Base-by-base conservation (phyloP, 2,329 filamentous ascomycete species). In the Berkeleyomyces rouxiae region DNA sequence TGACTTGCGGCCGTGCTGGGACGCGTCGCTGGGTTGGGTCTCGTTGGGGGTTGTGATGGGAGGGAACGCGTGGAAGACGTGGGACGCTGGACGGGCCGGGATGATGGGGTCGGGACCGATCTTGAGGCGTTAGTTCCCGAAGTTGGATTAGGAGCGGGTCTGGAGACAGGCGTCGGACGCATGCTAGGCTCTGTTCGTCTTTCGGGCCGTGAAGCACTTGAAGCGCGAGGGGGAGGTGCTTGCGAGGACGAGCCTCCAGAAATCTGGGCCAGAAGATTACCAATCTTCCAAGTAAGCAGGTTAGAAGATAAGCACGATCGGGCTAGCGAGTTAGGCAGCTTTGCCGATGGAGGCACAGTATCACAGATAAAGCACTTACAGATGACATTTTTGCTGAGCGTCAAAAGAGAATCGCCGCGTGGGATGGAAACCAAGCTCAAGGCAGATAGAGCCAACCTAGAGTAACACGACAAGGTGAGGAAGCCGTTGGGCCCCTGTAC, bases 11-110 rank as follows among this genome's bases (percentile, higher is more conserved):
- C 42, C 2, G 61, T 47, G 43, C 40, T 40, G 46, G 59, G 31
- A 11, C 58, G 53, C 39, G 69, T 60, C 59, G 51, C 44, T 61
- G 59, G 16, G 67, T 63, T 57, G 70, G 69, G 65, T 70, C 71
- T 60, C 39, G 51, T 13, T 11, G 62, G 63, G 5, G 58, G 57
- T 61, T 58, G 62, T 55, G 65, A 62, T 3, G 68, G 64, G 58
- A 71, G 70, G 39, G 70, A 67, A 23, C 70, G 68, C 64, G 66
- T 68, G 61, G 72, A 66, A 62, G 71, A 70, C 39, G 69, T 69
- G 47, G 71, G 33, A n/a, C 31, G 36, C 16, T 63, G 68, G 58
- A 67, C 67, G 7, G 72, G 62, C 51, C 47, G 63, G 33, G 60
- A 66, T 53, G 61, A 59, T 40, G 39, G 39, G 39, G 61, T 53